Percentiles rank a stretch among this genome's conserved stretches.
Evolutionary conservation across 305 asterid species (phyloP).

Genomic region (Fraxinus velutina): DNA sequence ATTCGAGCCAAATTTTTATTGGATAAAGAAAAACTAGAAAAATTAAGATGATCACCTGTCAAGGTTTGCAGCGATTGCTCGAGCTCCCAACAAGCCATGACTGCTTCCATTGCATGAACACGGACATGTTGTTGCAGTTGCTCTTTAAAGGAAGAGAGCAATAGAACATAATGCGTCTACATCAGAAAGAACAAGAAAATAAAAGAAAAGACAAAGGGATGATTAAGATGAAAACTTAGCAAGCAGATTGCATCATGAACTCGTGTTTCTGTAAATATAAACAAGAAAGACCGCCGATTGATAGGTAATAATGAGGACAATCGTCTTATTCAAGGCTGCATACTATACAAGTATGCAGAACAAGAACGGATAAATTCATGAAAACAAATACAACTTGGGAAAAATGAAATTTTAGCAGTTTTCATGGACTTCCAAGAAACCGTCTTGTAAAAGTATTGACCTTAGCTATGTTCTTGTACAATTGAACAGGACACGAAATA

Average conservation of each 20-base stretch:
- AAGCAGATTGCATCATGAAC: neutral
- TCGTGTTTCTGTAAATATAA: neutral
- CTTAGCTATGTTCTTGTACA: neutral
- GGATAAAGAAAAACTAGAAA: neutral
- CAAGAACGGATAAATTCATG: neutral
- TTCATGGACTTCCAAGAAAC: neutral
- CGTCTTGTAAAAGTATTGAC: neutral
- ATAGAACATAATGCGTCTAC: conserved; percentile 71
- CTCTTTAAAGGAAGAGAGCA: conserved; percentile 77
- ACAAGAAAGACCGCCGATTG: neutral
- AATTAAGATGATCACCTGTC: conserved; percentile 46
- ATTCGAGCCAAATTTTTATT: neutral
- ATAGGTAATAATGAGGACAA: neutral
- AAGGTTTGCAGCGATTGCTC: conserved; percentile 78
- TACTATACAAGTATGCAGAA: neutral
- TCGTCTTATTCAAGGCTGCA: neutral
- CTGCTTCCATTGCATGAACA: conserved; percentile 94
- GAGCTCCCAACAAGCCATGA: conserved; percentile 94
- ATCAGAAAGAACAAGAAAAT: conserved; percentile 17
- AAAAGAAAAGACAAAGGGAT: neutral
- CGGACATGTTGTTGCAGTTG: conserved; percentile 87
- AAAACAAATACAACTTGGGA: neutral
- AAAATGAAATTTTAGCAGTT: neutral
- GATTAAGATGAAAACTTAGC: conserved; percentile 1
- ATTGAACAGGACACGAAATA: neutral